Percentiles rank a stretch among this genome's conserved stretches.
These are phyloP conservation scores for Casuarina equisetifolia DNA, from an alignment of 306 rosid genomes.

Conservation along the genomic window DNA sequence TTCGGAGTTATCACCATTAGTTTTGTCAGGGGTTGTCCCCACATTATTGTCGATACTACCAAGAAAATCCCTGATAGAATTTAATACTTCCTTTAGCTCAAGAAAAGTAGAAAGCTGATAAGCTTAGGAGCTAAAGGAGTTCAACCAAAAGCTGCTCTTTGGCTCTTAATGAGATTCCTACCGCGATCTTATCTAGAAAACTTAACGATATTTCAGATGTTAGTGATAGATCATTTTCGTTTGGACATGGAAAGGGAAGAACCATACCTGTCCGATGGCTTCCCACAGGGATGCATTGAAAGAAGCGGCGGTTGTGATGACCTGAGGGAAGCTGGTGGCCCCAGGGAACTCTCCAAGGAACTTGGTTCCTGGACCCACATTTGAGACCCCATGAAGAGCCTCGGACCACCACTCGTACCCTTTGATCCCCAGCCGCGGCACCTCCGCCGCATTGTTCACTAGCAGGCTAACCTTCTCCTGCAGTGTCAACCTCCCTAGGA, in stretches of 20 bases:
- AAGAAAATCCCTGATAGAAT: too few species aligned
- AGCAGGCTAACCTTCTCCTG: conserved; percentile 71
- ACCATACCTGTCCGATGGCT: conserved; percentile 78
- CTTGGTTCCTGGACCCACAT: conserved; percentile 82
- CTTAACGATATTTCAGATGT: not conserved
- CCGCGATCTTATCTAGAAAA: not conserved
- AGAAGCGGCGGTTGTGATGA: conserved; percentile 93
- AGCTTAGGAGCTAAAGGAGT: not conserved
- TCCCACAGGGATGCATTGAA: conserved; percentile 89
- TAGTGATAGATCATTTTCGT: not conserved
- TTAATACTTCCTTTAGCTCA: too few species aligned
- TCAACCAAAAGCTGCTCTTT: not conserved
- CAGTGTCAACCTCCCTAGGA: conserved; percentile 65
- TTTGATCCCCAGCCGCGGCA: conserved; percentile 70
- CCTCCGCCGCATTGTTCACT: conserved; percentile 63
- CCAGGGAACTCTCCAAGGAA: conserved; percentile 62
- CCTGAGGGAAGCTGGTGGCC: conserved; percentile 93
- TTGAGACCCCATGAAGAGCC: conserved; percentile 91
- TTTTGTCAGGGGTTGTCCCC: not conserved
- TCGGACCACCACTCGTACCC: conserved; percentile 99
- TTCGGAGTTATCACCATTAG: not conserved
- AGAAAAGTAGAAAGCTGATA: too few species aligned
- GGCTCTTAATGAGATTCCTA: not conserved
- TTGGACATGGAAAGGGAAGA: not conserved
- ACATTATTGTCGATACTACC: not conserved